Evolutionary conservation across 179 eudicot species (phyloP), one percentile per base, ranked within the genome.

Genomic region (Camellia oleifera): DNA sequence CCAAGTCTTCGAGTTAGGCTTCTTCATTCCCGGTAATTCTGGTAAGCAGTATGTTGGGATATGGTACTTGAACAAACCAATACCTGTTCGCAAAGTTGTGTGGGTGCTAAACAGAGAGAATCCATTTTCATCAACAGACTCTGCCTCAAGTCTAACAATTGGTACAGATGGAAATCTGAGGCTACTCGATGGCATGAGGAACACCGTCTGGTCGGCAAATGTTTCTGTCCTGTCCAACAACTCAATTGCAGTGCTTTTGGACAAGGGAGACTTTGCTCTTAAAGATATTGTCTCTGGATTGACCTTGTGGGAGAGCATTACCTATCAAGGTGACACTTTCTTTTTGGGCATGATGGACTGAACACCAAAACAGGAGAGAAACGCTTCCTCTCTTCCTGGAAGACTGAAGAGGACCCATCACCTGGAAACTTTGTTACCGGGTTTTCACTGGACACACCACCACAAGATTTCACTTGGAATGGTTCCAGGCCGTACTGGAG

Each of bases 401-500:
- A 15, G 54, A 80, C 63, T 9, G 72, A 26, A 52, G 70, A 80
- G 4, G 72, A 80, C 64, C 78, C 82, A 15, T 50, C 77, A 3
- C 82, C 78, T 10, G 82, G 82, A 65, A 62, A 80, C 62, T 73
- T 63, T 18, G 12, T 53, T 61, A 0, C 48, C 14, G 77, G 63
- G 6, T 18, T 73, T 44, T 14, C 54, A 15, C 82, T 53, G 3
- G 9, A 62, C 23, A 50, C 44, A 56, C 84, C 84, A 44, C 62
- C 69, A 9, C 84, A 82, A 74, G 60, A 5, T 1, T 82, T 78
- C 53, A 54, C 56, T 14, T 78, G 84, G 84, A 62, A 65, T 3
- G 71, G 72, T 50, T 74, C 81, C 7, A 50, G 7, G 18, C 79
- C 53, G 44, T 26, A 82, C 68, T 82, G 84, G 81, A 66, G 81